Percentiles rank a stretch among this genome's conserved stretches.
Evolutionary conservation across 768 basidiomycete genomes (phyloP).

Genomic region (Sarcodon sp.): DNA sequence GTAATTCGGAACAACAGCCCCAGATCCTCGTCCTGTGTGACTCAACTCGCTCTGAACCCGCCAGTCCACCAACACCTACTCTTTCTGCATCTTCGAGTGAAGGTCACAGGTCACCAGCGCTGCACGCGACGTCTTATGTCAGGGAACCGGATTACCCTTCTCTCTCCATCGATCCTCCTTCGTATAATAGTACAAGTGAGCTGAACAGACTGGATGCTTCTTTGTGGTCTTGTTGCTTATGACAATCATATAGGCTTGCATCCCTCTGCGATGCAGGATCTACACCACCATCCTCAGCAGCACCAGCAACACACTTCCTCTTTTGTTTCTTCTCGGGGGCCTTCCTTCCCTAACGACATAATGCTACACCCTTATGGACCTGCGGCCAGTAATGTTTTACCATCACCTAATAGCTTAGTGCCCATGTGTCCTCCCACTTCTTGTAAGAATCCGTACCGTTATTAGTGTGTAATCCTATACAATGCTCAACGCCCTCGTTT

Average conservation of each 20-base stretch:
- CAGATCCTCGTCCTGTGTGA: slow-evolving; percentile 40
- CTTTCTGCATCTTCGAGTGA: slow-evolving; percentile 29
- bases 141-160: slow-evolving; percentile 17
- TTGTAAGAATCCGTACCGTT: slow-evolving; percentile 67
- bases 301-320: not conserved
- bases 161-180: slow-evolving; percentile 11
- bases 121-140: slow-evolving; percentile 17
- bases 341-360: not conserved
- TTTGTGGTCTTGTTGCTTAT: not conserved
- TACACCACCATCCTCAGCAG: not conserved
- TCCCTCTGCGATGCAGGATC: not conserved
- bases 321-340: not conserved
- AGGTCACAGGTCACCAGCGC: slow-evolving; percentile 21
- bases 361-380: slow-evolving; percentile 1
- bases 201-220: no score
- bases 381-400: slow-evolving; percentile 20
- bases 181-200: slow-evolving; percentile 1
- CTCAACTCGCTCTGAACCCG: slow-evolving; percentile 20
- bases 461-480: slow-evolving; percentile 60
- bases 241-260: not conserved
- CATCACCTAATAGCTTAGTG: slow-evolving; percentile 40
- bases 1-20: slow-evolving; percentile 40
- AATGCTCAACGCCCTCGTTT: slow-evolving; percentile 52
- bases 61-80: slow-evolving; percentile 30
- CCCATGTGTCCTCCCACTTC: slow-evolving; percentile 20